phyloP scores from a whole-genome alignment of 1,284 basidiomycete genomes.

The Sanghuangporus baumii region DNA sequence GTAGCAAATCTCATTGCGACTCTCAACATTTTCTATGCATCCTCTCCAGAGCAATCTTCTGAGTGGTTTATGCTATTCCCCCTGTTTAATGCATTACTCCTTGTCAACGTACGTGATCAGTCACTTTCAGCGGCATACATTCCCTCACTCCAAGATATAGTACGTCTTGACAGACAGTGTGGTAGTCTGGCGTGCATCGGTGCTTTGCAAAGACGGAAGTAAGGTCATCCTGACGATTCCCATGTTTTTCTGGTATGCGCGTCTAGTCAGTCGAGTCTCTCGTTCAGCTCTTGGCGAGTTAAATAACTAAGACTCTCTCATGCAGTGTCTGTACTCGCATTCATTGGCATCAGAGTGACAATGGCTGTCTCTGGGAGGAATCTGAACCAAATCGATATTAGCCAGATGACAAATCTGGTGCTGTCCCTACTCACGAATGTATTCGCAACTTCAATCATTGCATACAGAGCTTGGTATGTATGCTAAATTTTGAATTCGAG shows the following conservation, averaged over 20 bases:
- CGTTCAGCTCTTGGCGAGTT: not conserved
- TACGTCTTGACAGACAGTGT: conserved; percentile 5
- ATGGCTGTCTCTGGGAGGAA: not conserved
- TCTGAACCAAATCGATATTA: not conserved
- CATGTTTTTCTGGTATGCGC: not conserved
- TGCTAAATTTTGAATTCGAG: not conserved
- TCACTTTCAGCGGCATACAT: not conserved
- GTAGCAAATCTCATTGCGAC: not conserved
- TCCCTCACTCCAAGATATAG: not conserved
- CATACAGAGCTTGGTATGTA: not conserved
- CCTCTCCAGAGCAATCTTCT: not conserved
- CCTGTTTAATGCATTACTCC: not conserved
- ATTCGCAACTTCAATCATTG: not conserved
- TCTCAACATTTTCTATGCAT: not conserved
- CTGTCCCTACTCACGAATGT: conserved; percentile 6
- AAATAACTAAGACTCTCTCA: not conserved
- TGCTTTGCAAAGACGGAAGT: not conserved
- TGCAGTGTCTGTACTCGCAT: not conserved
- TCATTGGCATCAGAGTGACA: not conserved
- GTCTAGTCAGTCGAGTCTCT: not conserved
- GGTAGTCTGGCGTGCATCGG: conserved; percentile 8
- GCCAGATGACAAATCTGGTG: not conserved
- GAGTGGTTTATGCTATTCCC: not conserved
- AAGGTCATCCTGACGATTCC: not conserved
- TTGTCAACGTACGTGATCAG: not conserved